phyloP scores from a whole-genome alignment of 352 stramenopile species.

The Aphanomyces astaci region DNA sequence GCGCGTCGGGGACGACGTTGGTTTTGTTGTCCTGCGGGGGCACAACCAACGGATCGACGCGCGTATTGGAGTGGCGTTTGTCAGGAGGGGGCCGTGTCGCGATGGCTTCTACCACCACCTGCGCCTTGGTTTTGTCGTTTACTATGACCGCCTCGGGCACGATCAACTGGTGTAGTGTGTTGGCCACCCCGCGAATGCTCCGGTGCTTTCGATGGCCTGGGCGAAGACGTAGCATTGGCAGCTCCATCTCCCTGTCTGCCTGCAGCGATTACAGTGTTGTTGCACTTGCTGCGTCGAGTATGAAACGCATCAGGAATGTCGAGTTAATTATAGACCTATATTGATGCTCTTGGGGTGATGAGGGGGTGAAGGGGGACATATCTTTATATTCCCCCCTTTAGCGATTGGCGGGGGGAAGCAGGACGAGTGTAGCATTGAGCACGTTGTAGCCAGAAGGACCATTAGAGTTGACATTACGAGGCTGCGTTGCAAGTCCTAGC shows the following conservation, averaged over 20 bases:
- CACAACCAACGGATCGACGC: background rate
- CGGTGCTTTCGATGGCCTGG: slow-evolving; percentile 8
- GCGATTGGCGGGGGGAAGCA: too few relatives aligned
- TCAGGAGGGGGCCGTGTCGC: background rate
- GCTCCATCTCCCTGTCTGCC: background rate
- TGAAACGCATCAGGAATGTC: background rate
- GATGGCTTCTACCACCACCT: background rate
- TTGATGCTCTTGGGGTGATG: too few relatives aligned
- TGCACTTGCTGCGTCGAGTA: background rate
- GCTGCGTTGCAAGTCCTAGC: too few relatives aligned
- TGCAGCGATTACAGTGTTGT: background rate
- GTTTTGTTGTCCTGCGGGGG: background rate
- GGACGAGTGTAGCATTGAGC: too few relatives aligned
- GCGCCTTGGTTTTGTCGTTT: slow-evolving; percentile 3
- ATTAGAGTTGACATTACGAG: too few relatives aligned
- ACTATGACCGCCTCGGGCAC: background rate
- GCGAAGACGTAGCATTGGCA: background rate
- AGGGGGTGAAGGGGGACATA: too few relatives aligned
- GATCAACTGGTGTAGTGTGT: background rate
- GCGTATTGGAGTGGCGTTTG: background rate
- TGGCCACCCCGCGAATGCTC: background rate
- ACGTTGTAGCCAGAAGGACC: too few relatives aligned
- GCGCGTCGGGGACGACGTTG: background rate
- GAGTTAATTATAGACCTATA: background rate
- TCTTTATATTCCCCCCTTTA: too few relatives aligned